Base-by-base conservation (phyloP, 257 asterid species). In the Linderniella brevidens region DNA sequence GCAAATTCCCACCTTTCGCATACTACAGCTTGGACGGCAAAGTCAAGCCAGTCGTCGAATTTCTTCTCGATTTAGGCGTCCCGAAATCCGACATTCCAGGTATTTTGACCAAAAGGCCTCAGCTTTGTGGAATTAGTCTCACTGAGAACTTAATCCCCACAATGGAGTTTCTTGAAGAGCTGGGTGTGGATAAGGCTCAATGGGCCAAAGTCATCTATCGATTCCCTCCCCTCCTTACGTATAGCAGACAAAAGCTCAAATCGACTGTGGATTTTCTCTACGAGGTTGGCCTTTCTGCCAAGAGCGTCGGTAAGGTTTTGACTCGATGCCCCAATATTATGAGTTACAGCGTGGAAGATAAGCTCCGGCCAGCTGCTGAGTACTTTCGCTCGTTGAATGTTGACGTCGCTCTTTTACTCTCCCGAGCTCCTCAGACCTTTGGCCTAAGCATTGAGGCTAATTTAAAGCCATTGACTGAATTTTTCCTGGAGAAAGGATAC, bases 141-240 rank as follows among this genome's bases (percentile, higher is more conserved):
- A 72, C 82, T 0, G 98, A 76, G 58, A 84, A 88, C 58, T 66
- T 88, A 37, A 88, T 88, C 59, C 95, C 98, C 8, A 88, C 98
- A 5, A 84, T 84, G 94, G 52, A 67, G 17, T 88, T 74, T 64
- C 80, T 88, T 35, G 98, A 88, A 68, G 76, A 80, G 16, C 52
- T 88, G 18, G 95, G 98, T 0, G 75, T 84, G 37, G 97, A 88
- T 29, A 80, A 84, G 64, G 68, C 50, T 60, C 86, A 73, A 46
- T 88, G 95, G 97, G 95, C 95, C 8, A 88, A 78, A 69, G 93
- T 88, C 6, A 88, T 88, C 37, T 78, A 73, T 37, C 79, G 93
- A 29, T 80, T 80, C 61, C 97, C 97, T n/a, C 78, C 95, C 1
- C 92, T 84, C 61, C 92, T 84, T 64, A 88, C 97, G 36, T 88